phyloP scores from a whole-genome alignment of 108 stramenopile genomes.

The Nitzschia sp. region DNA sequence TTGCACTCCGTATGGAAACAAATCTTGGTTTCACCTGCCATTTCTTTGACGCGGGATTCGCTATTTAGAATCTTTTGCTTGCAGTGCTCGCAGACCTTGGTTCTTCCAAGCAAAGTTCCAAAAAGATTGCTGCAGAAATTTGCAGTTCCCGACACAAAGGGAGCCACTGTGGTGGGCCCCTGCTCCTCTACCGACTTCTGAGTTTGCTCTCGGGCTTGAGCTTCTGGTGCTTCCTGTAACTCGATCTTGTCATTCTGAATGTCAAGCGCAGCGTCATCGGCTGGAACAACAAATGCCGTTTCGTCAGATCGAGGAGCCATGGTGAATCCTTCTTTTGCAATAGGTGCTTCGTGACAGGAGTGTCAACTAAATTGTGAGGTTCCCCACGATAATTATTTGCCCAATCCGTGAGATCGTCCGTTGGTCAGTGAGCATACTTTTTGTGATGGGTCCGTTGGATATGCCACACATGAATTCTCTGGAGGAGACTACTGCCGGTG shows the following conservation, averaged over 20 bases:
- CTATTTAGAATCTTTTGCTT: constrained; percentile 9
- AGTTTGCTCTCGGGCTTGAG: background rate
- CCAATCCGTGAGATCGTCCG: too few species aligned
- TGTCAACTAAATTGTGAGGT: too few species aligned
- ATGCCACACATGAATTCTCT: too few species aligned
- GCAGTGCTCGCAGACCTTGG: constrained; percentile 12
- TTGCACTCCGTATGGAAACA: constrained; percentile 19
- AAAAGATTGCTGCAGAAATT: constrained; percentile 12
- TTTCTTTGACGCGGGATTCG: constrained; percentile 11
- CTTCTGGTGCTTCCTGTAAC: background rate
- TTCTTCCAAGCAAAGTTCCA: constrained; percentile 6
- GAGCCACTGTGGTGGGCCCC: background rate
- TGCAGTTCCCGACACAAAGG: background rate
- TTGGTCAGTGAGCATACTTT: too few species aligned
- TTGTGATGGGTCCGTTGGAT: too few species aligned
- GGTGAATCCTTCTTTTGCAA: too few species aligned
- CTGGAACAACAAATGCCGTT: background rate
- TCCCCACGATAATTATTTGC: too few species aligned
- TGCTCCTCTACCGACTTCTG: background rate
- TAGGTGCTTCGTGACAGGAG: too few species aligned
- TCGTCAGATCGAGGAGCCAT: constrained; percentile 15
- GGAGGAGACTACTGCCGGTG: too few species aligned
- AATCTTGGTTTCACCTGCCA: constrained; percentile 11
- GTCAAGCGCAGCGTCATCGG: background rate
- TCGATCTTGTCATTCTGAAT: background rate